Evolutionary conservation across 2,329 filamentous ascomycete genomes (phyloP), one percentile per base, ranked within the genome.

Genomic region (Aspergillus nomiae): DNA sequence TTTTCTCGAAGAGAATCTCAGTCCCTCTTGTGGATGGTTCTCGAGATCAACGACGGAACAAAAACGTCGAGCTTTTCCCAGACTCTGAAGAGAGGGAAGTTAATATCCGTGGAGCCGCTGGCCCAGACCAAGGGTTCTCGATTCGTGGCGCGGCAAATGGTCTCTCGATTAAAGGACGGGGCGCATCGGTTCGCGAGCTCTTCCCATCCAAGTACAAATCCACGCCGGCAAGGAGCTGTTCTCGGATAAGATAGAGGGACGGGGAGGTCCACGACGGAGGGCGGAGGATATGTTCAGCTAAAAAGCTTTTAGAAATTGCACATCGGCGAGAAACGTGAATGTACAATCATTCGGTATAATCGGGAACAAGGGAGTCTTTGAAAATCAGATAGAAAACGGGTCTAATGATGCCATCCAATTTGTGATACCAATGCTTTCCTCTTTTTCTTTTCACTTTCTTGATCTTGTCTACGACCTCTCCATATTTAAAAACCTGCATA

Each of bases 201-300:
- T 92, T 92, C 69, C 90, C 90, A 0, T 83, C 83, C 19, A 90
- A 87, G 67, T 85, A 77, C 57, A 70, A 74, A 24, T 74, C 67
- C 67, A 91, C 71, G 78, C 84, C 2, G 87, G 86, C 56, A 92
- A 91, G 76, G 90, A 93, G 73, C 76, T 92, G 19, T 91, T 92
- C 70, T 83, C 84, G 1, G 85, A 87, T 63, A 87, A 81, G 65
- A 71, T 87, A 30, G 84, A 87, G 59, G 86, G 85, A 2, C 82
- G 87, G 65, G 83, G 85, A 16, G 82, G 83, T 63, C 83, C 82
- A 65, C 85, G 91, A 67, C 86, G 89, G 69, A 88, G 83, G 72
- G 91, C 91, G 0, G 89, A 92, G 70, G 91, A 94, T 77, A 81
- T 91, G 66, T 94, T 92, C 73, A 82, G 84, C 65, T 92, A 76